Evolutionary conservation across 306 rosid species (phyloP).

Genomic region (Cicer judaicum): DNA sequence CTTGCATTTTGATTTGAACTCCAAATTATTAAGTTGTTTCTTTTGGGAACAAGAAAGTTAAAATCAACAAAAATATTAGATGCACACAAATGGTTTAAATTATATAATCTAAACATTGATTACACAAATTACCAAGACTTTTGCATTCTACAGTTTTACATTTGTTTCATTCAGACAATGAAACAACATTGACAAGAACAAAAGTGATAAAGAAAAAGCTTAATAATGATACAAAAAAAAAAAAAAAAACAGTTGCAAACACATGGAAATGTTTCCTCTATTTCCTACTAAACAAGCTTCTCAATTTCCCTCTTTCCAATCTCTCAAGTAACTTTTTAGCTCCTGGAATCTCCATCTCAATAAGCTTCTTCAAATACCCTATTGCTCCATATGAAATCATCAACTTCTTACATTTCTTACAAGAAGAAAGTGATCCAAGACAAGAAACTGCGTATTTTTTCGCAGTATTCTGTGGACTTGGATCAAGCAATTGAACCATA

Average conservation of each 20-base stretch:
- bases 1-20: too few relatives aligned
- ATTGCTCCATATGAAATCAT: slow-evolving; percentile 95
- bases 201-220: slow-evolving; percentile 24
- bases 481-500: slow-evolving; percentile 89
- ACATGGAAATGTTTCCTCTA: slow-evolving; percentile 41
- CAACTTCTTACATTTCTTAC: slow-evolving; percentile 84
- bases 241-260: slow-evolving; percentile 17
- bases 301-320: slow-evolving; percentile 86
- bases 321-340: slow-evolving; percentile 85
- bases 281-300: slow-evolving; percentile 78
- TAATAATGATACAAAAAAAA: slow-evolving; percentile 31
- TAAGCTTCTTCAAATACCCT: slow-evolving; percentile 91
- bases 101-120: slow-evolving; percentile 43
- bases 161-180: slow-evolving; percentile 73
- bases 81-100: slow-evolving; percentile 19
- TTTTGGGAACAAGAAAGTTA: too few relatives aligned
- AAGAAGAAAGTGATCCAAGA: slow-evolving; percentile 68
- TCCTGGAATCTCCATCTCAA: slow-evolving; percentile 92
- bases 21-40: too few relatives aligned
- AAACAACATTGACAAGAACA: slow-evolving; percentile 52
- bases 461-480: slow-evolving; percentile 79
- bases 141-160: slow-evolving; percentile 46
- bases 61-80: too few relatives aligned
- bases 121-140: slow-evolving; percentile 47
- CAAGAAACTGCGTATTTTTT: slow-evolving; percentile 87